phyloP scores from a whole-genome alignment of 139 green algal genomes.

The Spirogloea muscicola region DNA sequence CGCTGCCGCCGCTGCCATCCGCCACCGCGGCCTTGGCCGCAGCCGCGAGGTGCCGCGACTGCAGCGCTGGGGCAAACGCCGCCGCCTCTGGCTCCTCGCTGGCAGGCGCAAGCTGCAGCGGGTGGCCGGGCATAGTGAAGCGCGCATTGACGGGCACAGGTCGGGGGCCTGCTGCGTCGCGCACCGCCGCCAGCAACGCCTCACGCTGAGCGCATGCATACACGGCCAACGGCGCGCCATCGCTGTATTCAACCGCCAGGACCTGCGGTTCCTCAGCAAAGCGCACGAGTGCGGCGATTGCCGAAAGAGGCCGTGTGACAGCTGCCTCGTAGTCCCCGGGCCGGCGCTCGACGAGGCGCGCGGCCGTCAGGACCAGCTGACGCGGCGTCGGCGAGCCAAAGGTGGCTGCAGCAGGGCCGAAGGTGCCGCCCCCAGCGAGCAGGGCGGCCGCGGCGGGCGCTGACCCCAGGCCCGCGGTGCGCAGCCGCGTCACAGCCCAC shows the following conservation, averaged over 20 bases:
- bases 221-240: slow-evolving; percentile 24
- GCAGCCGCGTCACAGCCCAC: slow-evolving; percentile 13
- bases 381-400: slow-evolving; percentile 12
- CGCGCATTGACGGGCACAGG: background rate
- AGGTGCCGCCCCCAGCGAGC: too few relatives aligned
- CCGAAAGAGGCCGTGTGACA: slow-evolving; percentile 24
- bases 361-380: slow-evolving; percentile 38
- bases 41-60: too few relatives aligned
- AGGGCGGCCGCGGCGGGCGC: background rate
- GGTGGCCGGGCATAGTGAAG: background rate
- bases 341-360: slow-evolving; percentile 24
- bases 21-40: too few relatives aligned
- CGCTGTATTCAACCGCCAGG: slow-evolving; percentile 30
- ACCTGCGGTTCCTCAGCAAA: slow-evolving; percentile 38
- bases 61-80: slow-evolving; percentile 6
- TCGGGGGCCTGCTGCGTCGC: slow-evolving; percentile 23
- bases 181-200: slow-evolving; percentile 15
- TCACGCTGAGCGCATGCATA: slow-evolving; percentile 25
- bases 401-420: background rate
- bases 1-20: too few relatives aligned
- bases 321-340: slow-evolving; percentile 35
- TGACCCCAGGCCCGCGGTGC: background rate
- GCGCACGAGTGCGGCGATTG: slow-evolving; percentile 23
- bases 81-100: slow-evolving; percentile 31
- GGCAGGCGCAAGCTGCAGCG: slow-evolving; percentile 39